Base-by-base conservation (phyloP, 306 rosid genomes). In the Castanea crenata region DNA sequence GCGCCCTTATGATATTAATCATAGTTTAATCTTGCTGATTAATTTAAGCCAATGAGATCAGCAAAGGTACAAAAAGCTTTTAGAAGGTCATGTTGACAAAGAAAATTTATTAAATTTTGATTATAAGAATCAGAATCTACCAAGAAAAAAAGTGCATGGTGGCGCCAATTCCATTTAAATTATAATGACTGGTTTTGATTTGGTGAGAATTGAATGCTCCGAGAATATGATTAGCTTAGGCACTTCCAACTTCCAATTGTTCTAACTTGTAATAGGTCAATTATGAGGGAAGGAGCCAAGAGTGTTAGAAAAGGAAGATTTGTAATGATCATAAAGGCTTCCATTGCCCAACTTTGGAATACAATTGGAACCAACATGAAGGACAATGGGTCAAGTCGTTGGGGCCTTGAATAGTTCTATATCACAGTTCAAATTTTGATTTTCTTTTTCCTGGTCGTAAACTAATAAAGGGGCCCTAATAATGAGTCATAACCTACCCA, bases 81-180 rank as follows among this genome's bases (percentile, higher is more conserved):
- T 18, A 4, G 34, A 74, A 29, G 54, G 54, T 49, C 54, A 49
- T 55, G 68, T 63, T 7, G 81, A 68, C 46, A 71, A 79, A 61
- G 58, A 65, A 51, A 79, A 19, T 32, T 71, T 64, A 5, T 25
- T 18, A 27, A 9, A 29, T 18, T 38, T 38, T 20, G 15, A n/a
- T 64, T 16, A 18, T 18, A 27, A 11, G 44, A 67, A 32, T 67
- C 51, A 5, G 44, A 67, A 32, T 67, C 51, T 67, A 32, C 23
- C 51, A 32, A 67, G 21, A 23, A 29, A 70, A 16, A 21, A 29
- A 38, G 46, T 38, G 46, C 46, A 38, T 69, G 35, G 73, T 69
- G 56, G 80, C 82, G 89, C 84, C 73, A 31, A 62, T 73, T 19
- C 62, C 71, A 20, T 64, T 81, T 57, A 31, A 83, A 68, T 29